Evolutionary conservation across 352 stramenopile species (phyloP).

Genomic region (Globisporangium carolinianum): DNA sequence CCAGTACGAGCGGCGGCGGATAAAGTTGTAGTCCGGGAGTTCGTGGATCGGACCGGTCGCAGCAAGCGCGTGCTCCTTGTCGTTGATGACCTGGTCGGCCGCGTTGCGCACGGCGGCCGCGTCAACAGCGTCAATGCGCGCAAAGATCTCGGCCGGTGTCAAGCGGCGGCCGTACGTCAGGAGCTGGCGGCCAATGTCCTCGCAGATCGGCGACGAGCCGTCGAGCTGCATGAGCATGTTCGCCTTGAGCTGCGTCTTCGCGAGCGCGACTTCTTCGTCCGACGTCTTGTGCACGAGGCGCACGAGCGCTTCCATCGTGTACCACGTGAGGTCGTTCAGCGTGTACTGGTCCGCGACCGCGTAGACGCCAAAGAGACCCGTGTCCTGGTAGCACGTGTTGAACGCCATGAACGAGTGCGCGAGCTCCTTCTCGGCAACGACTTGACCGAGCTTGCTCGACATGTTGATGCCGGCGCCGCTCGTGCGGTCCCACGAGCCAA

Average conservation of each 20-base stretch:
- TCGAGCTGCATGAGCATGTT: constrained; percentile 99
- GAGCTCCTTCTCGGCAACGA: constrained; percentile 93
- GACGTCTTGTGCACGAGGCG: constrained; percentile 94
- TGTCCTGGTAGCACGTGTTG: constrained; percentile 99
- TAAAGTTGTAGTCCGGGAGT: constrained; percentile 99
- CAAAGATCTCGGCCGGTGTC: constrained; percentile 98
- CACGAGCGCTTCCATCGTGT: constrained; percentile 94
- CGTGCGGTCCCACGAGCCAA: constrained; percentile 90
- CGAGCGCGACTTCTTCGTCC: constrained; percentile 96
- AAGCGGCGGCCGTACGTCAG: constrained; percentile 95
- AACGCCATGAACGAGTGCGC: constrained; percentile 98
- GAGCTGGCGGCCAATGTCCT: constrained; percentile 99
- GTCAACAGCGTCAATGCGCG: constrained; percentile 97
- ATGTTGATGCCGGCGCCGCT: constrained; percentile 93
- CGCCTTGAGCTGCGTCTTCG: constrained; percentile 98
- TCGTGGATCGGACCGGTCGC: constrained; percentile 97
- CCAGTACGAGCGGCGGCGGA: constrained; percentile 98
- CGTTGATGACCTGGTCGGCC: constrained; percentile 91
- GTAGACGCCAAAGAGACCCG: constrained; percentile 98
- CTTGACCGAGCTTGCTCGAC: constrained; percentile 94
- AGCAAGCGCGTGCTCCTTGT: constrained; percentile 98
- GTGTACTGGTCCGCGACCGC: constrained; percentile 93
- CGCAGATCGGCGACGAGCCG: constrained; percentile 95
- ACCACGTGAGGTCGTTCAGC: constrained; percentile 93
- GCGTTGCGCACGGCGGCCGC: constrained; percentile 89